Evolutionary conservation across 2,329 filamentous ascomycete species (phyloP).

Genomic region (Fusarium poae): DNA sequence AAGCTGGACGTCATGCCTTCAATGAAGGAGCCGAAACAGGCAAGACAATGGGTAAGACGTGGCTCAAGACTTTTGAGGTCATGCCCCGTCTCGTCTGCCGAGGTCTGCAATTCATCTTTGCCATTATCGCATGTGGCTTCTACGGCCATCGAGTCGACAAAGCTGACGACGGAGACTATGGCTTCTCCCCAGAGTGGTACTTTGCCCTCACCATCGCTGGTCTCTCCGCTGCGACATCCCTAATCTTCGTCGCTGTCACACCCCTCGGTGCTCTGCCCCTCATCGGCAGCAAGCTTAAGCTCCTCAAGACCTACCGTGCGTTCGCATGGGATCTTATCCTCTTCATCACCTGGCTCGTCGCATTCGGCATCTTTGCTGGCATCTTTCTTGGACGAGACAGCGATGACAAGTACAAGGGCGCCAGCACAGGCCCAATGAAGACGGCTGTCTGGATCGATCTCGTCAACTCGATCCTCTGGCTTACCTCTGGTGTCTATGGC

Average conservation of each 20-base stretch:
- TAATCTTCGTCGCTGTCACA: conserved; percentile 58
- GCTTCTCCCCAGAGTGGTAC: conserved; percentile 69
- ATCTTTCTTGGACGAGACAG: conserved; percentile 74
- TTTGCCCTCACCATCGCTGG: conserved; percentile 73
- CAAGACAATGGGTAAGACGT: conserved; percentile 60
- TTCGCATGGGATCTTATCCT: conserved; percentile 61
- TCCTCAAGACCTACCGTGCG: conserved; percentile 58
- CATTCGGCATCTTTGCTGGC: conserved; percentile 79
- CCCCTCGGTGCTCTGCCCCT: conserved; percentile 54
- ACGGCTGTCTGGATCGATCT: conserved; percentile 79
- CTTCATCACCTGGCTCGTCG: conserved; percentile 69
- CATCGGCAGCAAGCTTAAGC: conserved; percentile 52
- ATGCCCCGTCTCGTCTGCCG: conserved; percentile 68
- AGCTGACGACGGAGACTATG: conserved; percentile 54
- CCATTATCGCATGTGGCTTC: conserved; percentile 75
- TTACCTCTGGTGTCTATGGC: conserved; percentile 61
- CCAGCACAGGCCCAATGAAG: conserved; percentile 69
- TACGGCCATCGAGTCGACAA: conserved; percentile 70
- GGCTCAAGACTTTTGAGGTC: conserved; percentile 61
- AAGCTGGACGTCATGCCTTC: conserved; percentile 52
- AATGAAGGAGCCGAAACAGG: conserved; percentile 54
- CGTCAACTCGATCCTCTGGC: conserved; percentile 75
- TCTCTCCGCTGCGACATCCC: conserved; percentile 65
- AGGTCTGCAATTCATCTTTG: conserved; percentile 77
- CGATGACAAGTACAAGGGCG: conserved; percentile 63